Percentiles rank a stretch among this genome's conserved stretches.
Evolutionary conservation across 805 yeast genomes (phyloP).

Genomic region (Saturnispora silvae): DNA sequence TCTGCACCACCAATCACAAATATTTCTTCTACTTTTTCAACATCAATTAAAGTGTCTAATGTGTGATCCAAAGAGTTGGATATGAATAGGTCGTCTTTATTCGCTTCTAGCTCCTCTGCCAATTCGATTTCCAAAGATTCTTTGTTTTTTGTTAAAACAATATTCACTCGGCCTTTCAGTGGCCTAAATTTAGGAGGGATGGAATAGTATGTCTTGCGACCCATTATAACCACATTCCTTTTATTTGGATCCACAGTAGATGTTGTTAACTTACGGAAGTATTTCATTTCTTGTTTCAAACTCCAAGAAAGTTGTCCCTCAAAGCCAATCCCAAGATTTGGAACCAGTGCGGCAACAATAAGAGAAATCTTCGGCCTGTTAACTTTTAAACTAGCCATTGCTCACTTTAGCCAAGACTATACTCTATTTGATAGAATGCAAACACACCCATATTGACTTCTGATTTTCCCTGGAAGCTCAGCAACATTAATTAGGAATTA

Average conservation of each 20-base stretch:
- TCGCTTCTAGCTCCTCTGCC: slow-evolving; percentile 19
- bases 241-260: slow-evolving; percentile 24
- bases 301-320: slow-evolving; percentile 85
- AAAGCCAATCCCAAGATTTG: slow-evolving; percentile 75
- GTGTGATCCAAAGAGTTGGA: slow-evolving; percentile 38
- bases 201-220: slow-evolving; percentile 91
- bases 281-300: slow-evolving; percentile 72
- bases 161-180: slow-evolving; percentile 60
- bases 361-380: slow-evolving; percentile 36
- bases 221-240: slow-evolving; percentile 84
- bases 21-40: slow-evolving; percentile 39
- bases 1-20: slow-evolving; percentile 93
- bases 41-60: slow-evolving; percentile 22
- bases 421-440: too few species aligned
- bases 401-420: not conserved
- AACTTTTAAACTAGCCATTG: slow-evolving; percentile 7
- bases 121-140: slow-evolving; percentile 17
- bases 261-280: slow-evolving; percentile 67
- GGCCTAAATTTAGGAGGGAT: slow-evolving; percentile 83
- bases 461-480: too few species aligned
- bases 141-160: slow-evolving; percentile 52
- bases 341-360: slow-evolving; percentile 79
- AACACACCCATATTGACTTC: too few species aligned
- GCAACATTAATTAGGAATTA: too few species aligned
- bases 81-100: slow-evolving; percentile 14